Evolutionary conservation across 1,284 basidiomycete species (phyloP).

Genomic region (Ceratobasidium theobromae): DNA sequence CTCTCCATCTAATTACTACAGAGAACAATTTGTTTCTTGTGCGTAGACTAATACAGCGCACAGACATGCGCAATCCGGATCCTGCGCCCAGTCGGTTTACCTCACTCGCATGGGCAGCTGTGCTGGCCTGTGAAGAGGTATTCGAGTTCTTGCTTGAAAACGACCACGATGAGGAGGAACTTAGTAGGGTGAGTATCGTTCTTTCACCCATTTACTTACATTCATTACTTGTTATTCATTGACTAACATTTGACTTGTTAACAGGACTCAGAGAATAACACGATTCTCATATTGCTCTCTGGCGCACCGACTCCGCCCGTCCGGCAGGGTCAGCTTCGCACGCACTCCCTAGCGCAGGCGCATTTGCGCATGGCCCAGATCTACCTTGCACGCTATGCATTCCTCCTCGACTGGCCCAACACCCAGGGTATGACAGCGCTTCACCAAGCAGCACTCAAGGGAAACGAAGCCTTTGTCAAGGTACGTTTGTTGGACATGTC

Average conservation of each 20-base stretch:
- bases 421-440: constrained; percentile 84
- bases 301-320: constrained; percentile 51
- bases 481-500: constrained; percentile 50
- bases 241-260: constrained; percentile 2
- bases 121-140: constrained; percentile 81
- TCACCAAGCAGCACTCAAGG: constrained; percentile 84
- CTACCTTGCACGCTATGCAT: constrained; percentile 79
- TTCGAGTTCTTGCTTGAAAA: constrained; percentile 82
- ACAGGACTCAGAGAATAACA: constrained; percentile 87
- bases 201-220: background rate
- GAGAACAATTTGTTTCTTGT: constrained; percentile 92
- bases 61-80: constrained; percentile 88
- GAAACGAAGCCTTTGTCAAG: constrained; percentile 83
- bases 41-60: constrained; percentile 69
- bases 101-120: constrained; percentile 84
- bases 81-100: constrained; percentile 71
- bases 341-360: constrained; percentile 62
- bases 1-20: constrained; percentile 42
- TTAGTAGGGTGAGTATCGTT: constrained; percentile 68
- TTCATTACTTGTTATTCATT: background rate
- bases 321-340: constrained; percentile 3
- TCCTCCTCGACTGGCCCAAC: constrained; percentile 89
- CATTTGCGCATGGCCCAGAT: constrained; percentile 71
- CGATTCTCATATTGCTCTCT: constrained; percentile 84
- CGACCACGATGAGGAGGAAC: constrained; percentile 88